A percentile compares a stretch with the other conserved stretches of the same genome.
Evolutionary conservation across 257 asterid genomes (phyloP).

Genomic region (Nicotiana obtusifolia): DNA sequence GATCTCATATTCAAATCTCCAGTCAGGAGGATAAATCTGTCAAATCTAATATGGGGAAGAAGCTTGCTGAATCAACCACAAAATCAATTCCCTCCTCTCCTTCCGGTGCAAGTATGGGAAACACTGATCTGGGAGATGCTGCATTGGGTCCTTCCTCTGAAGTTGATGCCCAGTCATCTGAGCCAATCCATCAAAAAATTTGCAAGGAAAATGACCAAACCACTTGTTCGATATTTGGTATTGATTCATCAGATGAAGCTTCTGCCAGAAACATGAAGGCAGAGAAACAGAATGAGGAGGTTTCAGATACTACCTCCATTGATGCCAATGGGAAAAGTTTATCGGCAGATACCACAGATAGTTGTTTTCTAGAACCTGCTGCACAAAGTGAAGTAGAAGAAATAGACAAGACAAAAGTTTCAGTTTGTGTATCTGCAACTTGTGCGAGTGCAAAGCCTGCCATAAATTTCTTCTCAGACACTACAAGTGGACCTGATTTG

Average conservation of each 20-base stretch:
- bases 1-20: not conserved
- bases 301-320: not conserved
- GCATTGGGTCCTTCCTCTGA: constrained; percentile 2
- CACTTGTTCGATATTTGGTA: too few relatives aligned
- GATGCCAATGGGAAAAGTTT: constrained; percentile 7
- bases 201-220: not conserved
- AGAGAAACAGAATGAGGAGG: constrained; percentile 3
- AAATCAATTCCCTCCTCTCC: not conserved
- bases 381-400: not conserved
- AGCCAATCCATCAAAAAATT: not conserved
- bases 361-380: not conserved
- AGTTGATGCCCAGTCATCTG: constrained; percentile 6
- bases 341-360: not conserved
- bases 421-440: not conserved
- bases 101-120: not conserved
- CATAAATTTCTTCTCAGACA: not conserved
- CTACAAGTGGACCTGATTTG: not conserved
- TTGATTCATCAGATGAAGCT: constrained; percentile 1
- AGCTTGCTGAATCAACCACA: not conserved
- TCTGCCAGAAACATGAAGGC: constrained; percentile 4
- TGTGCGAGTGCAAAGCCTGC: constrained; percentile 1
- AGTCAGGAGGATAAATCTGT: not conserved
- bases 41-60: not conserved
- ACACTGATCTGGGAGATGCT: not conserved
- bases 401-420: not conserved